Evolutionary conservation across 129 eudicot genomes (phyloP).

Genomic region (Deinandra increscens): DNA sequence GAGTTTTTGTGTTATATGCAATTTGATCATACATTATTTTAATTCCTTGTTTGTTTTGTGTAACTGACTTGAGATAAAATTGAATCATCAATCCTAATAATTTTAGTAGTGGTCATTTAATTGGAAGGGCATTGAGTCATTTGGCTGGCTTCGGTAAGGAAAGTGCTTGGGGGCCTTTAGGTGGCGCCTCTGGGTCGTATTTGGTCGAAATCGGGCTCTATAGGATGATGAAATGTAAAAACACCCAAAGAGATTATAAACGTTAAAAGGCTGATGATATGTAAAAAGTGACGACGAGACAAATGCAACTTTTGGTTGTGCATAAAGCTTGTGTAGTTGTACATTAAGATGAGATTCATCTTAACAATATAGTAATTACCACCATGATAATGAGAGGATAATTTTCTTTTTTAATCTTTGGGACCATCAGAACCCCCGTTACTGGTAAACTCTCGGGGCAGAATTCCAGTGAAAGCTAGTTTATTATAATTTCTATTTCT

Average conservation of each 20-base stretch:
- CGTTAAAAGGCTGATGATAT: too few relatives aligned
- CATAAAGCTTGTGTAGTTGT: too few relatives aligned
- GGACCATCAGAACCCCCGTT: neutral
- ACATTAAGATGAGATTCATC: neutral
- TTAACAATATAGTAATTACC: neutral
- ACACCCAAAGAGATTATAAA: too few relatives aligned
- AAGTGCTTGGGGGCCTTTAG: too few relatives aligned
- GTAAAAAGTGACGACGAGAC: too few relatives aligned
- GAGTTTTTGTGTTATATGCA: slow-evolving; percentile 30
- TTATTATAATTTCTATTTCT: neutral
- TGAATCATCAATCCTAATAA: neutral
- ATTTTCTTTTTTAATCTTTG: neutral
- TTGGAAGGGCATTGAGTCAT: slow-evolving; percentile 8
- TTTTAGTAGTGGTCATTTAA: neutral
- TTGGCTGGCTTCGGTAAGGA: too few relatives aligned
- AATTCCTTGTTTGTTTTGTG: neutral
- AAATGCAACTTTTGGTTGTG: too few relatives aligned
- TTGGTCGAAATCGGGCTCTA: too few relatives aligned
- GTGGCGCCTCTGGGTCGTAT: too few relatives aligned
- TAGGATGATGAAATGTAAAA: too few relatives aligned
- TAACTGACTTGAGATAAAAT: too few relatives aligned
- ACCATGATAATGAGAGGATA: neutral
- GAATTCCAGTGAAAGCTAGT: neutral
- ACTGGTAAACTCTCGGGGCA: neutral
- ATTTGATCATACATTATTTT: neutral